These are phyloP conservation scores for Phialemoniopsis sp. DNA, from an alignment of 2,329 filamentous ascomycete genomes.

Conservation along the genomic window DNA sequence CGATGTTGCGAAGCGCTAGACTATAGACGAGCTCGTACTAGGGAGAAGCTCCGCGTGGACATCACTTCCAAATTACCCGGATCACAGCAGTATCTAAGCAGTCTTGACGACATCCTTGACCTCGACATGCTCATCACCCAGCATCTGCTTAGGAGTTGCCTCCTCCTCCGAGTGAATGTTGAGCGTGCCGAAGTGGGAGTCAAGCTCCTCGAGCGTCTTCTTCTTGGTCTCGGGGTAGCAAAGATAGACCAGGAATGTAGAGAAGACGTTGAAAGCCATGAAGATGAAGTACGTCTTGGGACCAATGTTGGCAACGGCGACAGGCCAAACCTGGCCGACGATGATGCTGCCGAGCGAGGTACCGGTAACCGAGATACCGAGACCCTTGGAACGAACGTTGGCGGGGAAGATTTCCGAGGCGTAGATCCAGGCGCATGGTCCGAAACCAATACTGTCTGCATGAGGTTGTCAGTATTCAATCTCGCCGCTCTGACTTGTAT, in stretches of 20 bases:
- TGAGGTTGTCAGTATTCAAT: background rate
- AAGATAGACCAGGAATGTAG: conserved; percentile 12
- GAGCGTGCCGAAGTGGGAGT: conserved; percentile 18
- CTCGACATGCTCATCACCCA: conserved; percentile 9
- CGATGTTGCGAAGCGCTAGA: too few species aligned
- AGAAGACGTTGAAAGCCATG: conserved; percentile 13
- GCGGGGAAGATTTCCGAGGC: conserved; percentile 13
- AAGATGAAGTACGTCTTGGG: conserved; percentile 15
- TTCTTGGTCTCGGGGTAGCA: conserved; percentile 15
- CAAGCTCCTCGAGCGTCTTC: conserved; percentile 30
- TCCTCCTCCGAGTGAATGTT: conserved; percentile 15
- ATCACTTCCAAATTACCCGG: too few species aligned
- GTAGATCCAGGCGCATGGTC: conserved; percentile 14
- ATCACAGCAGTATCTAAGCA: conserved; percentile 3
- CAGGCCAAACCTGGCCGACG: conserved; percentile 14
- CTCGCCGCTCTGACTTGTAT: background rate
- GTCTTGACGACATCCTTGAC: background rate
- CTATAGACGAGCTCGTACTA: too few species aligned
- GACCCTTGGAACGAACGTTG: conserved; percentile 11
- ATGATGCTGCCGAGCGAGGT: conserved; percentile 12
- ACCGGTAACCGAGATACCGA: conserved; percentile 11
- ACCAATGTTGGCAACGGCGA: conserved; percentile 12
- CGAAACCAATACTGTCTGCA: conserved; percentile 13
- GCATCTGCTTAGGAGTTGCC: conserved; percentile 18
- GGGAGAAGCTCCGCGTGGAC: too few species aligned